Conservation (phyloP, 768 basidiomycete species). For the Kwoniella dendrophila region DNA sequence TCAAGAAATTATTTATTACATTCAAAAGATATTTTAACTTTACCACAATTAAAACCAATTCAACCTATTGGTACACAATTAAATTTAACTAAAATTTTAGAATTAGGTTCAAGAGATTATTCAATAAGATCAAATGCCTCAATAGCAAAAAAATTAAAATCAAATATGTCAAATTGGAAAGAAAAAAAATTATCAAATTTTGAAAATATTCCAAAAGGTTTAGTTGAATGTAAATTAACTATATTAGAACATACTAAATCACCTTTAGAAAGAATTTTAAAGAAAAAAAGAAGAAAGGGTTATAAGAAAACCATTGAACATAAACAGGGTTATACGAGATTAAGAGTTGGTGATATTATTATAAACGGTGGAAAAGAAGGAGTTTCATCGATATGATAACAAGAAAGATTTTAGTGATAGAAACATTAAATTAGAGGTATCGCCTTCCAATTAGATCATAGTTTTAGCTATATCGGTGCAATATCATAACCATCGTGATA, state of each 20-base stretch:
- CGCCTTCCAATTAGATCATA: too few relatives aligned
- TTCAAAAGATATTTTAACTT: constrained; percentile 86
- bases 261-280: constrained; percentile 84
- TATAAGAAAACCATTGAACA: constrained; percentile 91
- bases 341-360: constrained; percentile 82
- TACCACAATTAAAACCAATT: constrained; percentile 83
- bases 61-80: constrained; percentile 75
- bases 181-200: constrained; percentile 20
- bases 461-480: too few relatives aligned
- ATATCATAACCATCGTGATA: too few relatives aligned
- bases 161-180: constrained; percentile 26
- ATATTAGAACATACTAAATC: constrained; percentile 98
- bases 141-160: constrained; percentile 16
- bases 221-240: constrained; percentile 77
- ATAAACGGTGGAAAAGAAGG: constrained; percentile 50
- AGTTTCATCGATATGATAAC: neutral
- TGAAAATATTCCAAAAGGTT: constrained; percentile 70
- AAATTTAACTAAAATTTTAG: constrained; percentile 79
- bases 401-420: too few relatives aligned
- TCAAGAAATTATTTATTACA: constrained; percentile 86
- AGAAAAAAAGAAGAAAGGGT: constrained; percentile 96
- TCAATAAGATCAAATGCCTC: constrained; percentile 65
- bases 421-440: too few relatives aligned
- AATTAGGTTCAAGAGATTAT: constrained; percentile 93
- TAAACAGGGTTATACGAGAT: constrained; percentile 93